Conservation (phyloP, 345 rosid genomes). For the Brassica incana region DNA sequence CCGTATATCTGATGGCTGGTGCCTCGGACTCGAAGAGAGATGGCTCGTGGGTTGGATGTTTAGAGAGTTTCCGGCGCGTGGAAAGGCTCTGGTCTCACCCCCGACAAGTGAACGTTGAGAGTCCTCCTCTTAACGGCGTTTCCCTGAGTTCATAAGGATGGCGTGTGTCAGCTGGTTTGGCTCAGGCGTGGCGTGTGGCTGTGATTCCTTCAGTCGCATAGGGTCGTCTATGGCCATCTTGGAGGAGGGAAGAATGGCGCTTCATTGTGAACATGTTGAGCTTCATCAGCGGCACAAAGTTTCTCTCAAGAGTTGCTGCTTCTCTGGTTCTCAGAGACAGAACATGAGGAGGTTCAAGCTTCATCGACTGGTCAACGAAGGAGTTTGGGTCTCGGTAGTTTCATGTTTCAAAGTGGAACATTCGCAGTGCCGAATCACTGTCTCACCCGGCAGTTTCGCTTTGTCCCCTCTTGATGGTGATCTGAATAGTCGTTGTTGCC, state of each 20-base stretch:
- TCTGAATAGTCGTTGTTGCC: no score
- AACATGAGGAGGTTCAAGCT: background rate
- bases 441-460: no score
- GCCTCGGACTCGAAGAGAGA: no score
- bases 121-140: background rate
- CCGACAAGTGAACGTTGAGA: no score
- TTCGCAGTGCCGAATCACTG: background rate
- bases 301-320: background rate
- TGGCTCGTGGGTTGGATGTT: no score
- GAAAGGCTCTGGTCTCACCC: no score
- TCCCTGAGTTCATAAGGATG: background rate
- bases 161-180: background rate
- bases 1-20: no score
- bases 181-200: no score
- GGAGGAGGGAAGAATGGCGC: background rate
- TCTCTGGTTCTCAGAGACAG: background rate
- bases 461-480: no score
- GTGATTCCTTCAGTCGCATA: no score
- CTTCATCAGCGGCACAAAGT: background rate
- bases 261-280: background rate
- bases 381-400: background rate
- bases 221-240: no score
- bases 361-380: background rate
- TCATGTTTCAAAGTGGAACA: background rate
- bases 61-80: no score